Conservation (phyloP, 805 yeast species). For the Hanseniaspora lachancei region DNA sequence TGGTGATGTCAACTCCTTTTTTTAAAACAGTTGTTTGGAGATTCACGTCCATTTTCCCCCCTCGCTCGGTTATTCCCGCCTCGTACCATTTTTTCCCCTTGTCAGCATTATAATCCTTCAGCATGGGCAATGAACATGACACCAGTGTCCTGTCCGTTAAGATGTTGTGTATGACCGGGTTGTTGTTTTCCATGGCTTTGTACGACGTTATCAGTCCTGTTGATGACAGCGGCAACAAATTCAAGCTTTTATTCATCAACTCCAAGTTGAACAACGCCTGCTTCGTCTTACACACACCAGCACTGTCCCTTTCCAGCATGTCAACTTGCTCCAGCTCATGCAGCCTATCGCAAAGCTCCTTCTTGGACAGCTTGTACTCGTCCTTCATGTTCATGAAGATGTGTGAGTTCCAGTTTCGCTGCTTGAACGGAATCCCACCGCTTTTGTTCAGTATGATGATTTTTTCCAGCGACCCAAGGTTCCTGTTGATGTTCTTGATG, state of each 20-base stretch:
- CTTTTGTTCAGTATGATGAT: constrained; percentile 60
- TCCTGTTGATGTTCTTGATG: constrained; percentile 13
- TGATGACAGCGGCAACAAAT: constrained; percentile 42
- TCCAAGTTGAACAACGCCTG: constrained; percentile 53
- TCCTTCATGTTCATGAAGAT: constrained; percentile 76
- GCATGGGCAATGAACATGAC: constrained; percentile 79
- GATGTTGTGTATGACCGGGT: constrained; percentile 81
- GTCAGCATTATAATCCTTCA: constrained; percentile 22
- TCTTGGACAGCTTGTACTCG: constrained; percentile 53
- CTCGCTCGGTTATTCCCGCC: constrained; percentile 1
- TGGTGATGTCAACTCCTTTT: constrained; percentile 43
- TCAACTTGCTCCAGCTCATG: constrained; percentile 11
- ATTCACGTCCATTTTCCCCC: constrained; percentile 15
- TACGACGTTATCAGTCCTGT: constrained; percentile 87
- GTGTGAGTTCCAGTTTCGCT: constrained; percentile 69
- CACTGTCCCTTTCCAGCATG: constrained; percentile 11
- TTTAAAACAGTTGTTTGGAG: constrained; percentile 60
- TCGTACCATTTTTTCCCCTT: not conserved
- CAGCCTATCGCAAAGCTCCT: constrained; percentile 38
- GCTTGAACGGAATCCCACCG: constrained; percentile 88
- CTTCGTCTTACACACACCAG: constrained; percentile 21
- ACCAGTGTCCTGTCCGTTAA: constrained; percentile 83
- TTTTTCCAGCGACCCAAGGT: constrained; percentile 57
- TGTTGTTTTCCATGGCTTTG: constrained; percentile 43
- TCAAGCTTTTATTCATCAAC: constrained; percentile 44